These are phyloP conservation scores for Actinomortierella wolfii DNA, from an alignment of 371 early-diverging fungal genomes.

Conservation along the genomic window DNA sequence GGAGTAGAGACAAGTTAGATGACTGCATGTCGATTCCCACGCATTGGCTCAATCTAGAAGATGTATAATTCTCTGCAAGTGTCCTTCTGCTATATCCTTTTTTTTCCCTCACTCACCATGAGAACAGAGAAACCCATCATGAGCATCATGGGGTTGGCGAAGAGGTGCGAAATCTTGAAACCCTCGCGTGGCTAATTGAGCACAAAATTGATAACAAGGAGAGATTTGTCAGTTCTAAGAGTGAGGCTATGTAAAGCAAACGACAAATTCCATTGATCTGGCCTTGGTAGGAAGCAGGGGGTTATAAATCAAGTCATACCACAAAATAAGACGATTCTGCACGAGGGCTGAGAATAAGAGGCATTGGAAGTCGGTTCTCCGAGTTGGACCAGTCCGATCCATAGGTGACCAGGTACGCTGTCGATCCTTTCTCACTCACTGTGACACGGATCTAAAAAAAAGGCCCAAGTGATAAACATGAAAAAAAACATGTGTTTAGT, in stretches of 20 bases:
- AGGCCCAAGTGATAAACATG: not conserved
- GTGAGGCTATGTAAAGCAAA: too few species aligned
- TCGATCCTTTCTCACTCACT: conserved; percentile 18
- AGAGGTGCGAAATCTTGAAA: conserved; percentile 52
- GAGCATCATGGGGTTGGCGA: conserved; percentile 64
- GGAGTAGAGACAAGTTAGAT: too few species aligned
- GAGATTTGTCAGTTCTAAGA: too few species aligned
- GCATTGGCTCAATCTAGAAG: too few species aligned
- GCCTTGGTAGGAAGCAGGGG: too few species aligned
- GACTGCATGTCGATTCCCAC: too few species aligned
- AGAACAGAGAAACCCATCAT: conserved; percentile 60
- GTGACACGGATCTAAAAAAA: conserved; percentile 15
- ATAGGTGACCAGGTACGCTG: conserved; percentile 19
- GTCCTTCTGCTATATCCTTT: too few species aligned
- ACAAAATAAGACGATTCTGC: conserved; percentile 18
- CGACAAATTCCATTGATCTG: too few species aligned
- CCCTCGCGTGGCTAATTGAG: conserved; percentile 51
- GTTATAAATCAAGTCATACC: conserved; percentile 15
- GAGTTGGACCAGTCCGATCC: conserved; percentile 45
- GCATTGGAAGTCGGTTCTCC: conserved; percentile 23
- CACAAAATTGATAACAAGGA: too few species aligned
- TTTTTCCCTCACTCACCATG: conserved; percentile 48
- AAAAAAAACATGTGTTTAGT: too few species aligned
- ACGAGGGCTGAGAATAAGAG: conserved; percentile 25
- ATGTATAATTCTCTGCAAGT: too few species aligned